phyloP scores from a whole-genome alignment of 805 yeast species.

The Sugiyamaella valdiviana region DNA sequence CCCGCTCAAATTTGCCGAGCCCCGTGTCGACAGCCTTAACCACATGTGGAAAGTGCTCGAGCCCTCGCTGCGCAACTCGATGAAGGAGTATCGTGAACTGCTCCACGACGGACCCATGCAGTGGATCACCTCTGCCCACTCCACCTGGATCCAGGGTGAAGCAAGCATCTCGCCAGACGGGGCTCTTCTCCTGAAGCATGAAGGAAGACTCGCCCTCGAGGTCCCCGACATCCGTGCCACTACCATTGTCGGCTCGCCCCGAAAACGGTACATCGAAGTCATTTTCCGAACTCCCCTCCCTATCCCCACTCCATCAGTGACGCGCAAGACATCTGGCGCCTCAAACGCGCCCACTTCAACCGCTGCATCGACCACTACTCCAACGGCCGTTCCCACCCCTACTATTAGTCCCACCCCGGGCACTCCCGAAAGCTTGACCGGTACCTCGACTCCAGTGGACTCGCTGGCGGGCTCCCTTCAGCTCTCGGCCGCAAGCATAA shows the following conservation, averaged over 20 bases:
- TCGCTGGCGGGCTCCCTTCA: not conserved
- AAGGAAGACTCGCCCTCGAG: constrained; percentile 1
- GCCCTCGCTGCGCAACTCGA: constrained; percentile 8
- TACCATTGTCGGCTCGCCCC: constrained; percentile 15
- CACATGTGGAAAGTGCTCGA: constrained; percentile 12
- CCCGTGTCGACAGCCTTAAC: constrained; percentile 3
- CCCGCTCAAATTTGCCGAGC: not conserved
- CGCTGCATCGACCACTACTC: too few relatives aligned
- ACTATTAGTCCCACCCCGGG: not conserved
- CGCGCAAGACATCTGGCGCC: not conserved
- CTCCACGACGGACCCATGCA: constrained; percentile 14
- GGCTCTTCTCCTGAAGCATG: constrained; percentile 6
- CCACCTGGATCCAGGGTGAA: constrained; percentile 7
- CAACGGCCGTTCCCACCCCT: not conserved
- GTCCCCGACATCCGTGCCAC: constrained; percentile 17
- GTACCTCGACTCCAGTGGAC: not conserved
- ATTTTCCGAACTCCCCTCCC: constrained; percentile 7
- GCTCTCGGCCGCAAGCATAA: not conserved
- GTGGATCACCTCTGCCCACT: constrained; percentile 16
- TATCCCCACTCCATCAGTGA: not conserved
- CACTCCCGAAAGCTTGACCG: not conserved
- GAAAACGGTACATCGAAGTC: constrained; percentile 17
- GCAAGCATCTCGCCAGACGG: constrained; percentile 12
- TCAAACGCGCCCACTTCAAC: too few relatives aligned
- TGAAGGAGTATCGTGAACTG: constrained; percentile 10